phyloP scores from a whole-genome alignment of 495 filamentous ascomycete species.

The Sabuloglossum arenarium region DNA sequence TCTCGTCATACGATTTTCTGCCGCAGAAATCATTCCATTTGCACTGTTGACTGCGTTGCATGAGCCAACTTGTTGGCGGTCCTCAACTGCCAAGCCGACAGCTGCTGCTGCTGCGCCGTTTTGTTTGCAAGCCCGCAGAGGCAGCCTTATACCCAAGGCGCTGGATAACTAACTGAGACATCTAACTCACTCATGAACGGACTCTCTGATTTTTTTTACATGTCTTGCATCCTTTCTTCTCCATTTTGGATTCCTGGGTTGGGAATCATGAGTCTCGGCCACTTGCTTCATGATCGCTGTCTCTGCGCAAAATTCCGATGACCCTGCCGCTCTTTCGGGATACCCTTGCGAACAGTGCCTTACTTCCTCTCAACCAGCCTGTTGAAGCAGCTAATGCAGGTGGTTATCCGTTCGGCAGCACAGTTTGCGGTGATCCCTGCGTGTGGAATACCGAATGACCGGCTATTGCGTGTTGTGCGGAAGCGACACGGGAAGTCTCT shows the following conservation, averaged over 20 bases:
- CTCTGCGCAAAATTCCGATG: background rate
- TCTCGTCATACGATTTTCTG: background rate
- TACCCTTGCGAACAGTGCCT: background rate
- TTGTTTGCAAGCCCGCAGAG: background rate
- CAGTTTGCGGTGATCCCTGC: background rate
- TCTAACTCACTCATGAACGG: background rate
- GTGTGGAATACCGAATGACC: background rate
- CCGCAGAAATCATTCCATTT: background rate
- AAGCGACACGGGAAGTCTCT: background rate
- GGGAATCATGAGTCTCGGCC: background rate
- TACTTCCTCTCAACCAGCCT: background rate
- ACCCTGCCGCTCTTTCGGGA: background rate
- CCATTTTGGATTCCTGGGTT: background rate
- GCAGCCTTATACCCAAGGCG: background rate
- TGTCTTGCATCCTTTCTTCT: background rate
- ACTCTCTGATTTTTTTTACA: background rate
- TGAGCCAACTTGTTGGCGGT: background rate
- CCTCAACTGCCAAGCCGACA: background rate
- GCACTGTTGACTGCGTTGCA: background rate
- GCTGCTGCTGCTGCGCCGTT: background rate
- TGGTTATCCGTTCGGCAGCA: background rate
- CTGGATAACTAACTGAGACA: background rate
- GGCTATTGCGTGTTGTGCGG: background rate
- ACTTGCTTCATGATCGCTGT: background rate
- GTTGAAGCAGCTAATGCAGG: slow-evolving; percentile 1